phyloP scores from a whole-genome alignment of 305 asterid species.

The Solanum hybrid region DNA sequence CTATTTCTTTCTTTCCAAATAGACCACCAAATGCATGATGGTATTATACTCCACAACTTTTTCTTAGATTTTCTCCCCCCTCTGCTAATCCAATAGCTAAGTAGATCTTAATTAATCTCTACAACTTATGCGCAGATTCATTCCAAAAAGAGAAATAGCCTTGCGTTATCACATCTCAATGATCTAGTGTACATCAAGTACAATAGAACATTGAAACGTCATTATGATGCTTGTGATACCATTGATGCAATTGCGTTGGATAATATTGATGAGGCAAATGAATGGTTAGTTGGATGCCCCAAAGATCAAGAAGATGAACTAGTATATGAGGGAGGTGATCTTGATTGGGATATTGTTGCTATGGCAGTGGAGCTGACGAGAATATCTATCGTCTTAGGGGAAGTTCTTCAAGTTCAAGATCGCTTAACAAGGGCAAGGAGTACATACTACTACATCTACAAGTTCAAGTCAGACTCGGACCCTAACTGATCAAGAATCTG shows the following conservation, averaged over 20 bases:
- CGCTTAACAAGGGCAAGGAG: neutral
- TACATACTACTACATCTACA: neutral
- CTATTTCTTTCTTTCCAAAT: neutral
- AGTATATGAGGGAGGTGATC: neutral
- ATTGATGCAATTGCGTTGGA: neutral
- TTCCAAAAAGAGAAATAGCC: neutral
- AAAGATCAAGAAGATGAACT: neutral
- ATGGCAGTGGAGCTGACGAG: neutral
- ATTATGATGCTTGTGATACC: neutral
- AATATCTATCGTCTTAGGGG: neutral
- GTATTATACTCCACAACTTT: neutral
- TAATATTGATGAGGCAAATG: neutral
- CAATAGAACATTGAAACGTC: neutral
- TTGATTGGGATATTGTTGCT: neutral
- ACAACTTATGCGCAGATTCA: neutral
- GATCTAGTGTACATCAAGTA: neutral
- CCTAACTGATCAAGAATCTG: neutral
- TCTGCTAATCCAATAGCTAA: neutral
- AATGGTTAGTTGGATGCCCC: neutral
- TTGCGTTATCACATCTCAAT: neutral
- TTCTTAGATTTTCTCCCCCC: neutral
- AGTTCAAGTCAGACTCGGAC: neutral
- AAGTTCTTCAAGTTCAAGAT: neutral
- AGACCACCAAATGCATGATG: neutral
- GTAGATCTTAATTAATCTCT: neutral